Evolutionary conservation across 768 basidiomycete species (phyloP).

Genomic region (Termitomyces sp.): DNA sequence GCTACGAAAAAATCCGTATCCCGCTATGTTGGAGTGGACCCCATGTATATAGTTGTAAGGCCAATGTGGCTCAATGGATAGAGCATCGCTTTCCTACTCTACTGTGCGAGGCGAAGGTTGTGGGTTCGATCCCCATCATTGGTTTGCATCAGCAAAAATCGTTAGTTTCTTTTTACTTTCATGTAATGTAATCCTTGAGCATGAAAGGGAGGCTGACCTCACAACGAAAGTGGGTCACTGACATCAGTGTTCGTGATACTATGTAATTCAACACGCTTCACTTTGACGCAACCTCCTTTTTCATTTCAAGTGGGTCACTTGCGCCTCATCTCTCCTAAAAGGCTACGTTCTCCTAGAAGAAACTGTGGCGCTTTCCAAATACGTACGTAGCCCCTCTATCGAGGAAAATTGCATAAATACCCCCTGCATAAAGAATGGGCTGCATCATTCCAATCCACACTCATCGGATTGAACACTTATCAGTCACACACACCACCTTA

Average conservation of each 20-base stretch:
- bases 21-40: too few relatives aligned
- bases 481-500: too few relatives aligned
- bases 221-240: too few relatives aligned
- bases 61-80: slow-evolving; percentile 3
- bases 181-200: too few relatives aligned
- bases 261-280: too few relatives aligned
- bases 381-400: neutral
- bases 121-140: slow-evolving; percentile 1
- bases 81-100: neutral
- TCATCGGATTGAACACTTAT: neutral
- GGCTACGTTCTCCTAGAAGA: neutral
- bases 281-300: neutral
- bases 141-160: too few relatives aligned
- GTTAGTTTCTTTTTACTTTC: neutral
- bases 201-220: too few relatives aligned
- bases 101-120: neutral
- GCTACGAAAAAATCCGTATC: too few relatives aligned
- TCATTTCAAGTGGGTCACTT: neutral
- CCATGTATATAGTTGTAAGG: neutral
- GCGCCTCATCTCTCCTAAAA: neutral
- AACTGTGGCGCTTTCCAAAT: slow-evolving; percentile 1
- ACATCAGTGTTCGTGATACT: too few relatives aligned
- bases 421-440: too few relatives aligned
- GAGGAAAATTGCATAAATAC: neutral
- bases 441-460: neutral